Evolutionary conservation across 202 grass and related monocot species (phyloP), one percentile per base, ranked within the genome.

Genomic region (Alloteropsis angusta): DNA sequence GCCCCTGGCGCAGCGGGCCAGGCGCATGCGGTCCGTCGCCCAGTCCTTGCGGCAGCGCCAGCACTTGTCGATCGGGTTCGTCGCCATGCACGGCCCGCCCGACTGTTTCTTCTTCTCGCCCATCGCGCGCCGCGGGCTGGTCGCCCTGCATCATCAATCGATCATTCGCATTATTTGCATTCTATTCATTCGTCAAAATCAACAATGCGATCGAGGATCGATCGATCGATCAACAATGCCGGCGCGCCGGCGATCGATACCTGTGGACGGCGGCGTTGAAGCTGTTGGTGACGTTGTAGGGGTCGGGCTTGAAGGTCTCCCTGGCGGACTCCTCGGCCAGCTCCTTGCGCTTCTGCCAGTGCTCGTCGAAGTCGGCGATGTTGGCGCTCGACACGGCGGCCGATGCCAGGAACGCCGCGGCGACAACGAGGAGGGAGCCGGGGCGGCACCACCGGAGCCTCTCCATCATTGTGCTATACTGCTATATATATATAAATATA

Each of bases 51-150:
- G 85, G 86, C 91, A 94, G n/a, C 91, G 73, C 91, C 91, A 94
- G 54, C 91, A 94, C 26, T 89, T 87, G 88, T 94, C 91, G 60
- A 91, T 91, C 47, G 86, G 92, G 86, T 94, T 94, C 21, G 88
- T 91, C 34, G 86, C 80, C 12, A 32, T 2, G 80, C 92, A 94
- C 42, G 80, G 80, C 0, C 83, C 47, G 48, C 80, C 49, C 57
- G 34, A 80, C 35, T 44, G 53, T 1, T 57, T 23, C 63, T 56
- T 73, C 69, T 13, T 39, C 19, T 48, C 61, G 4, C 43, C 19
- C 14, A 91, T 59, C 54, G 9, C 49, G 2, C 92, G 87, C 6
- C 91, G 74, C 0, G 53, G 87, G 75, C 72, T 75, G 21, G 56
- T 7, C 3, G 28, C 1, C 13, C 39, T 55, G 8, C 36, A 17